Evolutionary conservation across 148 eudicot genomes (phyloP), one percentile per base, ranked within the genome.

Genomic region (Arctostaphylos glauca): DNA sequence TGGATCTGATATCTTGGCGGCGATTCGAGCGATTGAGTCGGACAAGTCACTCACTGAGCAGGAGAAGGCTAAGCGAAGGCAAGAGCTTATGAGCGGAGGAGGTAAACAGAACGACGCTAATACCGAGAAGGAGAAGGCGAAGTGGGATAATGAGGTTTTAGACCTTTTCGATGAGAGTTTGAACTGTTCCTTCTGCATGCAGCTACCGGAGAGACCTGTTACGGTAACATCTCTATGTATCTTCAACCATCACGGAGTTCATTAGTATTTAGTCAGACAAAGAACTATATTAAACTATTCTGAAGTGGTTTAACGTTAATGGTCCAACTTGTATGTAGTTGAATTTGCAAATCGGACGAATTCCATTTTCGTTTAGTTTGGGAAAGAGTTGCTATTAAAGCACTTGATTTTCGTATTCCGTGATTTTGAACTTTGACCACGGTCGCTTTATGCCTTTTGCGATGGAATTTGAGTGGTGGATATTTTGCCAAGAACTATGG

Each of bases 171-270:
- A 87, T 12, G 91, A 89, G 73, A 86, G 85, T 67, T 84, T 93
- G 16, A 90, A 90, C 12, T 95, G 98, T 71, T 90, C 93, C 0
- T 88, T 92, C 31, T 95, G 98, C 86, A 89, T 92, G 91, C 92
- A 88, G 77, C 85, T 95, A 15, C 98, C 96, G 41, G 96, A 92
- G 38, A 90, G 96, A 49, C 98, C 98, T 78, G 95, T 95, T 58
- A 90, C 98, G 92, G 98, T 95, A 91, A 66, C 15, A 25, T 66
- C 16, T 82, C 1, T 0, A 5, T 25, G 15, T 66, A 31, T 13
- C 71, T 66, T 31, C 31, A 15, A 5, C 71, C 10, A 6, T 66
- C 44, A 31, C 31, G 71, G 71, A 25, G 71, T 66, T 66, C 31
- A 25, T 66, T 25, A 25, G 38, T 31, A 31, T 31, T 21, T n/a